A percentile compares a stretch with the other conserved stretches of the same genome.
phyloP scores from a whole-genome alignment of 2,329 filamentous ascomycete genomes.

The Thielaviopsis punctulata region DNA sequence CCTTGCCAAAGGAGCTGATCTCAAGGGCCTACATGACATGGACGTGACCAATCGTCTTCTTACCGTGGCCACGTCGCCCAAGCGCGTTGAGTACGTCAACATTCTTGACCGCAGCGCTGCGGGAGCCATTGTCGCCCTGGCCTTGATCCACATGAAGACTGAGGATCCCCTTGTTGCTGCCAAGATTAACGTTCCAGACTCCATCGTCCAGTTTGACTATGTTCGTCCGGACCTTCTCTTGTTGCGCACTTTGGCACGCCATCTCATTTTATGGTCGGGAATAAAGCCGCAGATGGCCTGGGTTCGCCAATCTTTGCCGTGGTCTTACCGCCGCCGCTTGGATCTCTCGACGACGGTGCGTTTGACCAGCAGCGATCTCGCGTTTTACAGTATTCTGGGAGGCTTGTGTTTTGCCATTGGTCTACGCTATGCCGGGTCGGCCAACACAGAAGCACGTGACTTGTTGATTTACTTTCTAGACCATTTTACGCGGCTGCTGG shows the following conservation, averaged over 20 bases:
- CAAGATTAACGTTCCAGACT: slow-evolving; percentile 87
- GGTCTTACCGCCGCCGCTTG: slow-evolving; percentile 40
- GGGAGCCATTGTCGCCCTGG: slow-evolving; percentile 77
- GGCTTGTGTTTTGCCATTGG: slow-evolving; percentile 73
- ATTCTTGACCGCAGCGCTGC: slow-evolving; percentile 84
- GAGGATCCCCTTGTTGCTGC: slow-evolving; percentile 72
- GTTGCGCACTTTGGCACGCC: slow-evolving; percentile 71
- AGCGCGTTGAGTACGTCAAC: slow-evolving; percentile 82
- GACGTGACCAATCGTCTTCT: slow-evolving; percentile 76
- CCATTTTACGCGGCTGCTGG: slow-evolving; percentile 63
- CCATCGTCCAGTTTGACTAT: slow-evolving; percentile 83
- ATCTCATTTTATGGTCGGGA: slow-evolving; percentile 81
- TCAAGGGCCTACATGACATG: slow-evolving; percentile 87
- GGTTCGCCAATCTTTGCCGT: slow-evolving; percentile 58
- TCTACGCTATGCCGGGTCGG: slow-evolving; percentile 58
- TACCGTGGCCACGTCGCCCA: slow-evolving; percentile 68
- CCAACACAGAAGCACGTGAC: slow-evolving; percentile 54
- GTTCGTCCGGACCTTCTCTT: slow-evolving; percentile 85
- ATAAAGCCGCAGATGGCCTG: slow-evolving; percentile 60
- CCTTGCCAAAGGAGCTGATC: slow-evolving; percentile 71
- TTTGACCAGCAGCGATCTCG: slow-evolving; percentile 67
- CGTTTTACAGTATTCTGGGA: slow-evolving; percentile 81
- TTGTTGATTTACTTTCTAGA: slow-evolving; percentile 72
- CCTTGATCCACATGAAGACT: slow-evolving; percentile 94
- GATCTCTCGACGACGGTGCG: slow-evolving; percentile 25